A percentile compares a stretch with the other conserved stretches of the same genome.
Evolutionary conservation across 2,329 filamentous ascomycete genomes (phyloP).

Genomic region (Tolypocladium ovalisporum): DNA sequence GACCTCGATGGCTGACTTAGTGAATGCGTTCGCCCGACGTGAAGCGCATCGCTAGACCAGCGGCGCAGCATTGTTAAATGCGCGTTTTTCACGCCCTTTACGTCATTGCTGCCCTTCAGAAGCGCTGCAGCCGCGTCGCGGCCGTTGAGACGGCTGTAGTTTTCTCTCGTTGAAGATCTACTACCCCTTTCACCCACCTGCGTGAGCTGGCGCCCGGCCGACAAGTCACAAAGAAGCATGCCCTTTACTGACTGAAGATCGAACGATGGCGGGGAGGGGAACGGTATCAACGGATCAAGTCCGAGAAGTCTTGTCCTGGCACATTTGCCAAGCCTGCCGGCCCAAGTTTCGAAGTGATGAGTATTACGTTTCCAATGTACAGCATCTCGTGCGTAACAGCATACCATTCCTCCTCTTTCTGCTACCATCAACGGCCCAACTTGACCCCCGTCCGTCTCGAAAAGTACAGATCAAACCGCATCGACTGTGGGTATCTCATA

Average conservation of each 20-base stretch:
- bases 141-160: neutral
- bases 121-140: neutral
- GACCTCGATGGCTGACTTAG: no score
- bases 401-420: neutral
- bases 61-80: neutral
- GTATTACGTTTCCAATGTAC: neutral
- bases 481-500: neutral
- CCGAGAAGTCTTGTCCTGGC: neutral
- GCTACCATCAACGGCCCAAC: neutral
- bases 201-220: neutral
- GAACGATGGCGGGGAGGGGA: neutral
- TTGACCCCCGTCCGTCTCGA: no score
- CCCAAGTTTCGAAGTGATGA: neutral
- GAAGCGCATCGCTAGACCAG: no score
- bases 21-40: no score
- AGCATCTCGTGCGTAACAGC: neutral
- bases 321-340: neutral
- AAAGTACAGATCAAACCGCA: neutral
- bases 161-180: neutral
- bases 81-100: neutral
- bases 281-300: neutral
- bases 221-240: neutral
- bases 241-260: neutral
- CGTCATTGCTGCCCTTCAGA: neutral
- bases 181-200: neutral